These are phyloP conservation scores for Helicostylum pulchrum DNA, from an alignment of 192 early-diverging fungal genomes.

Conservation along the genomic window DNA sequence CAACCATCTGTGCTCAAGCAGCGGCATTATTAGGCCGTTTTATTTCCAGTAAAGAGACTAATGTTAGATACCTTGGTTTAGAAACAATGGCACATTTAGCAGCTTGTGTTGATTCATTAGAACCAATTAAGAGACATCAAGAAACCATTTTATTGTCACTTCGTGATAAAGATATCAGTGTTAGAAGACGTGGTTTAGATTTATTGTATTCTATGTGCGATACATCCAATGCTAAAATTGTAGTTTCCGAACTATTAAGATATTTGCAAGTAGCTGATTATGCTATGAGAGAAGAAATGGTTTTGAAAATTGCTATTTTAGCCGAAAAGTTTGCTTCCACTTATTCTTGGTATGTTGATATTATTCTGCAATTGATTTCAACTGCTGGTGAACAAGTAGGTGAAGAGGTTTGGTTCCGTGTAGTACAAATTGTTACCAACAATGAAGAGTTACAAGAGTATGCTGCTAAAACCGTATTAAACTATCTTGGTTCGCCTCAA, in stretches of 20 bases:
- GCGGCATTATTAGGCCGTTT: slow-evolving; percentile 81
- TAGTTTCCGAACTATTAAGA: slow-evolving; percentile 89
- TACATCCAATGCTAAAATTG: slow-evolving; percentile 73
- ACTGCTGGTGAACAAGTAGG: slow-evolving; percentile 93
- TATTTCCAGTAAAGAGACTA: slow-evolving; percentile 94
- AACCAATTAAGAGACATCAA: slow-evolving; percentile 79
- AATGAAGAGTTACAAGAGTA: slow-evolving; percentile 95
- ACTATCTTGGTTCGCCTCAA: slow-evolving; percentile 80
- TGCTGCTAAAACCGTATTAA: slow-evolving; percentile 79
- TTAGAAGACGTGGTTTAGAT: slow-evolving; percentile 91
- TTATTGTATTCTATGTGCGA: slow-evolving; percentile 98
- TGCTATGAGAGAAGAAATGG: slow-evolving; percentile 94
- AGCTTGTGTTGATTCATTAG: slow-evolving; percentile 76
- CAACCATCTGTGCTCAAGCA: slow-evolving; percentile 81
- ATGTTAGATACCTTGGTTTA: slow-evolving; percentile 93
- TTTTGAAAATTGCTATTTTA: slow-evolving; percentile 97
- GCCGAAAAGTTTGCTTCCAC: slow-evolving; percentile 97
- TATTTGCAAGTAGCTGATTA: slow-evolving; percentile 89
- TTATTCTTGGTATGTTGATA: slow-evolving; percentile 98
- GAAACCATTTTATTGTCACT: slow-evolving; percentile 87
- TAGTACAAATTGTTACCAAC: slow-evolving; percentile 95
- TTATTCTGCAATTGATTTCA: slow-evolving; percentile 94
- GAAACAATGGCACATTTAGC: slow-evolving; percentile 98
- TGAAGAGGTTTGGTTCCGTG: slow-evolving; percentile 97
- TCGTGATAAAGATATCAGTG: slow-evolving; percentile 97